Base-by-base conservation (phyloP, 257 asterid genomes). In the Salvia miltiorrhiza region DNA sequence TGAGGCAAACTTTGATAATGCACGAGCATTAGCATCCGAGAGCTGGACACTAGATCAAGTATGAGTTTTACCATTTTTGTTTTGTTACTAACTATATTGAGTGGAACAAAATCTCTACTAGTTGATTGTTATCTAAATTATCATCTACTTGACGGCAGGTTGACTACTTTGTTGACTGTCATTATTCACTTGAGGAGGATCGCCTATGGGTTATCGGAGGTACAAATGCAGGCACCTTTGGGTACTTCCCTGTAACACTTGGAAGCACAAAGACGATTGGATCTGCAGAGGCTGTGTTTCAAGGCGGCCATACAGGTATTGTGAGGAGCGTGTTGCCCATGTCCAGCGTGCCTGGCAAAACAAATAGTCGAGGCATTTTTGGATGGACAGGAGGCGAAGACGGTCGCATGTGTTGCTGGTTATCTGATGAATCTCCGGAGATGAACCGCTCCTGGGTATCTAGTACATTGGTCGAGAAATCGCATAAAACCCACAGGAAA, bases 341-440 rank as follows among this genome's bases (percentile, higher is more conserved):
- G 86, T 77, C 89, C 32, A 26, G 75, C 35, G 47, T 70, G 53
- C 81, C 82, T 9, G 77, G 87, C 39, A 79, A 58, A 44, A 35
- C 61, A 4, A 80, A 63, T 30, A 77, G 75, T 39, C 78, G 47
- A 21, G 86, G 86, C 21, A 79, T 87, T 28, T 90, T 86, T 41
- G 95, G 97, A 43, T 94, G 99, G 97, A 86, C 90, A 0, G 99
- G 99, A 0, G 95, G 96, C 11, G 96, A 94, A 79, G 99, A 94
- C 76, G 97, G 98, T 28, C 96, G 98, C 26, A 63, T 92, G 56
- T 90, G 96, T 76, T 87, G 96, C 72, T 94, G 99, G 97, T 73
- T 75, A 47, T 83, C 95, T 1, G 93, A 82, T 60, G 82, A 75
- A 43, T 79, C 83, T 19, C 28, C 68, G 2, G 75, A 30, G 65